Conservation (phyloP, 2,329 filamentous ascomycete genomes). For the Septoria petroselini region DNA sequence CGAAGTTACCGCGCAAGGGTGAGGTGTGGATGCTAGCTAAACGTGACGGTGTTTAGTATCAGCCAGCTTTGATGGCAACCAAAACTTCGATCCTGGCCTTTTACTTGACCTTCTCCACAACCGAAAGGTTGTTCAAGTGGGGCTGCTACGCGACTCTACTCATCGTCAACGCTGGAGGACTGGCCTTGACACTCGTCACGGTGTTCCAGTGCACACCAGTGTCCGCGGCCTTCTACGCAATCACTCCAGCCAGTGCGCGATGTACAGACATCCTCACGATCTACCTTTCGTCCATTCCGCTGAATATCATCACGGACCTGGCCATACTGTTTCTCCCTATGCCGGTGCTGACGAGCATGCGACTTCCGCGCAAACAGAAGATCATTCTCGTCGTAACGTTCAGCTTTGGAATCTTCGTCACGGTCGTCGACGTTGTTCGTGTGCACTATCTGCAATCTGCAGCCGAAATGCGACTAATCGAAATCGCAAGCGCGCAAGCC, state of each 20-base stretch:
- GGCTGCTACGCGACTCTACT: conserved; percentile 76
- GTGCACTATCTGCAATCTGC: conserved; percentile 87
- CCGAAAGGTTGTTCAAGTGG: conserved; percentile 71
- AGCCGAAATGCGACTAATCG: conserved; percentile 47
- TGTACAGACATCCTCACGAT: conserved; percentile 63
- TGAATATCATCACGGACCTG: conserved; percentile 89
- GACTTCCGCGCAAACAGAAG: conserved; percentile 80
- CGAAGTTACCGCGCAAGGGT: no score
- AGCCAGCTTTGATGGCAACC: conserved; percentile 83
- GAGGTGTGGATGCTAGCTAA: no score
- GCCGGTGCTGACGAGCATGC: conserved; percentile 82
- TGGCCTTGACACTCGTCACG: conserved; percentile 79
- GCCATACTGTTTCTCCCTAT: conserved; percentile 84
- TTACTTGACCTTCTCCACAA: conserved; percentile 77
- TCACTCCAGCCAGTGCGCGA: conserved; percentile 45
- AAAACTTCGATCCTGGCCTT: conserved; percentile 93
- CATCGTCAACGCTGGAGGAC: conserved; percentile 74
- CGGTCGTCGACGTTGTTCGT: conserved; percentile 81
- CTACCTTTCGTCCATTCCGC: conserved; percentile 72
- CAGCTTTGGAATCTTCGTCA: conserved; percentile 79
- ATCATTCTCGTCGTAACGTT: conserved; percentile 84
- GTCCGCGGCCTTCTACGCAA: conserved; percentile 61
- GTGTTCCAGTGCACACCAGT: conserved; percentile 81
- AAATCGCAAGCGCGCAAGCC: conserved; percentile 28
- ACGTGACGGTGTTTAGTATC: no score